Percentiles rank a stretch among this genome's conserved stretches.
Conservation (phyloP, 768 basidiomycete genomes). For the Lactifluus echinatus region DNA sequence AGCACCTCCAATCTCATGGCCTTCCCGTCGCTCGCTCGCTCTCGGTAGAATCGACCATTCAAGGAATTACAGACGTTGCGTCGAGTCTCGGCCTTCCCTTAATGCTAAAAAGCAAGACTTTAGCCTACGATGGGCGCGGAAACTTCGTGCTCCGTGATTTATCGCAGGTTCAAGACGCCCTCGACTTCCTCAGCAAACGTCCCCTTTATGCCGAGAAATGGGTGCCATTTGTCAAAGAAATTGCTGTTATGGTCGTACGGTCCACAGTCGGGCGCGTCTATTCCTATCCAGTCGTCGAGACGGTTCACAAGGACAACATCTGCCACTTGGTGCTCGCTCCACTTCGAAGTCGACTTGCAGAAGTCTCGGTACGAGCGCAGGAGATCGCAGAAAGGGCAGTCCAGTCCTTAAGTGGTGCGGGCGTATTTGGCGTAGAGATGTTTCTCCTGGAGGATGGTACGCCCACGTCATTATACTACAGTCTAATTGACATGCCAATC, state of each 20-base stretch:
- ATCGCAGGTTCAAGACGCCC: constrained; percentile 41
- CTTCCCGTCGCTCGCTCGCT: constrained; percentile 54
- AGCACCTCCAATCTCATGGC: constrained; percentile 41
- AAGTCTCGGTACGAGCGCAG: constrained; percentile 52
- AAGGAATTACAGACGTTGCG: constrained; percentile 45
- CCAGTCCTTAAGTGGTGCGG: constrained; percentile 72
- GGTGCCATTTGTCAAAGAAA: constrained; percentile 82
- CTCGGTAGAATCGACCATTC: constrained; percentile 44
- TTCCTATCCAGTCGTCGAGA: constrained; percentile 91
- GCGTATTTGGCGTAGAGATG: constrained; percentile 98
- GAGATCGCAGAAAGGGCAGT: constrained; percentile 75
- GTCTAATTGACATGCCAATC: neutral
- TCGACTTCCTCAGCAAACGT: constrained; percentile 54
- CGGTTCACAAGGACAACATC: constrained; percentile 87
- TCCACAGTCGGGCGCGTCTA: constrained; percentile 60
- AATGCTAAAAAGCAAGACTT: constrained; percentile 93
- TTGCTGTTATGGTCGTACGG: constrained; percentile 96
- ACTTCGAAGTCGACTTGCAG: constrained; percentile 50
- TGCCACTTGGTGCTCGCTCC: constrained; percentile 92
- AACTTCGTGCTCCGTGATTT: constrained; percentile 68
- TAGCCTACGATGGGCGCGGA: constrained; percentile 94
- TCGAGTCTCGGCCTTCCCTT: constrained; percentile 68
- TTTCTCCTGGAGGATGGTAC: constrained; percentile 84
- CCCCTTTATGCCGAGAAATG: constrained; percentile 92
- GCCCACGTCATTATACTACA: constrained; percentile 18